Evolutionary conservation across 371 early-diverging fungal species (phyloP).

Genomic region (Zancudomyces culisetae): DNA sequence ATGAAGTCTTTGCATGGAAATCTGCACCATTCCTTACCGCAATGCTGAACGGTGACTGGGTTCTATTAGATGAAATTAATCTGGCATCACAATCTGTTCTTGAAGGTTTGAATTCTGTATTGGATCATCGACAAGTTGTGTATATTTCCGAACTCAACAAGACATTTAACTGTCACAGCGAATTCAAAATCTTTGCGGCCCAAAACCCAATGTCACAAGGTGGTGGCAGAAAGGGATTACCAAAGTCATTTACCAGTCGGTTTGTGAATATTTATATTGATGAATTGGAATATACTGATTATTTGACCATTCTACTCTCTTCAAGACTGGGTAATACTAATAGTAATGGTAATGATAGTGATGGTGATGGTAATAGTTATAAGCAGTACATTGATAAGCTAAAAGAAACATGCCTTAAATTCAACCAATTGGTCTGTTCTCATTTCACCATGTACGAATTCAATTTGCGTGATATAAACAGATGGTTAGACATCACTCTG

Average conservation of each 20-base stretch:
- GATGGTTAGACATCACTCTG: conserved; percentile 75
- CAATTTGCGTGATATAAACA: conserved; percentile 87
- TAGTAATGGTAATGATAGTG: conserved; percentile 12
- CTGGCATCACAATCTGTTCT: conserved; percentile 97
- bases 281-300: conserved; percentile 52
- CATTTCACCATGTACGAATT: conserved; percentile 93
- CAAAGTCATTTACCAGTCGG: conserved; percentile 94
- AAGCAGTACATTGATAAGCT: too few relatives aligned
- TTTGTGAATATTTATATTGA: conserved; percentile 93
- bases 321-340: too few relatives aligned
- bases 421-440: conserved; percentile 68
- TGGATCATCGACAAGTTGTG: conserved; percentile 95
- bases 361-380: too few relatives aligned
- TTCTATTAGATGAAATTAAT: conserved; percentile 98
- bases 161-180: conserved; percentile 53
- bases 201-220: conserved; percentile 95
- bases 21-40: conserved; percentile 94
- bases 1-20: conserved; percentile 94
- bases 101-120: conserved; percentile 97
- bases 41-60: conserved; percentile 93
- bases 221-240: conserved; percentile 97
- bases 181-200: conserved; percentile 95
- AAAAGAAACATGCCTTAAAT: conserved; percentile 57
- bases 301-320: conserved; percentile 56
- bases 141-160: conserved; percentile 88